Evolutionary conservation across 495 filamentous ascomycete genomes (phyloP), one percentile per base, ranked within the genome.

Genomic region (Aspergillus biplanus): DNA sequence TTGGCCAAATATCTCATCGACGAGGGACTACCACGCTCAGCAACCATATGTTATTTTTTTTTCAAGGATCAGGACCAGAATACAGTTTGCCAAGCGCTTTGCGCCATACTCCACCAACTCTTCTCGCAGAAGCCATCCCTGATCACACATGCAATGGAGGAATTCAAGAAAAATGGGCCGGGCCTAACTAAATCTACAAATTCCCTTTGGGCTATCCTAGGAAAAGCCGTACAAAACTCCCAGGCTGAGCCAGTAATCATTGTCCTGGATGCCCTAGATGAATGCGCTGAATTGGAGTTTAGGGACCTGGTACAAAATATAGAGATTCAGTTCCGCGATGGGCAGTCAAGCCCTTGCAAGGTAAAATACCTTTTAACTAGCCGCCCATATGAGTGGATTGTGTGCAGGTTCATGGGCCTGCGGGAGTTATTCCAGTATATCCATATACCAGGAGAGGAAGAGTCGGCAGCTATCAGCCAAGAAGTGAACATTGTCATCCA

Each of bases 41-140:
- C 47, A 48, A 35, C 63, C 27, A 52, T 78, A 15, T 81, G 74
- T 58, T 80, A 79, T 66, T 81, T 83, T 56, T 84, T 82, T 52
- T 82, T 80, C 64, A 79, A 80, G 53, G 77, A 79, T n/a, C 67
- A 75, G 11, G 62, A 73, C n/a, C 76, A 78, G 57, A 74, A 76
- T 31, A 61, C 42, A 47, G 67, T 73, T 34, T 56, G 56, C 21
- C 63, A 53, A 34, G 75, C 74, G 46, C 67, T 82, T 7, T 78
- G 71, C 59, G 71, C 73, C 13, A 42, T 82, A 15, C 66, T 82
- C 0, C 75, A 82, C 68, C 75, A 81, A 59, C 58, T 82, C 1
- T 76, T 81, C 37, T 61, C 37, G 37, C 65, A 66, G 33, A 62
- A 67, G 18, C 65, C 69, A 44, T n/a, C 65, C 16, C 70, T 78